These are phyloP conservation scores for Trichoderma breve DNA, from an alignment of 2,329 filamentous ascomycete genomes.

Conservation along the genomic window DNA sequence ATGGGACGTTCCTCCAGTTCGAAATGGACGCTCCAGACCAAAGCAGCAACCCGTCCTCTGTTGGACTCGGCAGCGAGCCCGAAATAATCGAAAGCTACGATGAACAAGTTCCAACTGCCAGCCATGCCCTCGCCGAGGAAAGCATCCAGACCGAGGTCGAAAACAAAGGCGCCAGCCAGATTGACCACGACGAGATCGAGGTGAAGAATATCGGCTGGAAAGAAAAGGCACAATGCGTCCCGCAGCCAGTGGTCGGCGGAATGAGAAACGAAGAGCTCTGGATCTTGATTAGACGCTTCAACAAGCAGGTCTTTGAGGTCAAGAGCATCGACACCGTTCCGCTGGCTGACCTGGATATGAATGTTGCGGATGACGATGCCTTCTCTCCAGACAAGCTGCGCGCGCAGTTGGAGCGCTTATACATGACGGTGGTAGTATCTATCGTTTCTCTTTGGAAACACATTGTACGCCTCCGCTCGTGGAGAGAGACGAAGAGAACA, in stretches of 20 bases:
- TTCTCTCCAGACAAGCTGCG: slow-evolving; percentile 83
- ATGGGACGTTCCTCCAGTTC: neutral
- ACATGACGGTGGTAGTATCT: slow-evolving; percentile 73
- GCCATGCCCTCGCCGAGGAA: slow-evolving; percentile 38
- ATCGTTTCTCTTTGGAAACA: slow-evolving; percentile 69
- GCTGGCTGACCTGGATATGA: slow-evolving; percentile 71
- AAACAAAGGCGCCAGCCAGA: slow-evolving; percentile 46
- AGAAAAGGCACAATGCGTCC: slow-evolving; percentile 53
- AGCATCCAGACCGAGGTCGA: slow-evolving; percentile 31
- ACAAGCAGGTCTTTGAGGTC: slow-evolving; percentile 68
- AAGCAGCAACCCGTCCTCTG: slow-evolving; percentile 20
- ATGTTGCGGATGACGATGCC: slow-evolving; percentile 77
- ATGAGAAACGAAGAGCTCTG: slow-evolving; percentile 71
- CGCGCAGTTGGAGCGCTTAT: slow-evolving; percentile 73
- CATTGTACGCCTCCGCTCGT: slow-evolving; percentile 71
- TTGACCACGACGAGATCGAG: slow-evolving; percentile 50
- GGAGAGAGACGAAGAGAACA: slow-evolving; percentile 71
- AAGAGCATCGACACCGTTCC: slow-evolving; percentile 55
- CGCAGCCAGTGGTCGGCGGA: slow-evolving; percentile 62
- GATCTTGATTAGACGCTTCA: slow-evolving; percentile 69
- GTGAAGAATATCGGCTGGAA: slow-evolving; percentile 71
- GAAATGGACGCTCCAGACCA: slow-evolving; percentile 1
- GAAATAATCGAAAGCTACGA: slow-evolving; percentile 30
- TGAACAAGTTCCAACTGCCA: slow-evolving; percentile 35
- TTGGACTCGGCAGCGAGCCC: slow-evolving; percentile 28